Conservation (phyloP, 129 eudicot genomes). For the Ambrosia trifida region DNA sequence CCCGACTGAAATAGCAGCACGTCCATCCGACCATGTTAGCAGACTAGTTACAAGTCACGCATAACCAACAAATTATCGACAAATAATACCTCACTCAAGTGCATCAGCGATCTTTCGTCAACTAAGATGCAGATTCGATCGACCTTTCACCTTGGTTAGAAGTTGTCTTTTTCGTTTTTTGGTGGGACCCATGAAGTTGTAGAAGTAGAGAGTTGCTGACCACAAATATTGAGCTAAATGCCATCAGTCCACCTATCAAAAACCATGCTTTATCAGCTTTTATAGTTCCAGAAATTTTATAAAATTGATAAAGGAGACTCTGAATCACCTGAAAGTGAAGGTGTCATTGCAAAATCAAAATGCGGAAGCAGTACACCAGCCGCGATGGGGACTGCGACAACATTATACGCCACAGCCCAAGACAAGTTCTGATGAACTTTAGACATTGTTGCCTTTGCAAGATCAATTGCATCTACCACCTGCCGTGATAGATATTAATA, state of each 20-base stretch:
- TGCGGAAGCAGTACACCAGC: constrained; percentile 87
- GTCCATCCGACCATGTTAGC: not conserved
- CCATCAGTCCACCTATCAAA: constrained; percentile 87
- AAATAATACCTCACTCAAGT: constrained; percentile 1
- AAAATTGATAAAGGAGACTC: not conserved
- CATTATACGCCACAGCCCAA: constrained; percentile 95
- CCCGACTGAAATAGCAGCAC: not conserved
- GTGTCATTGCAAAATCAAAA: constrained; percentile 96
- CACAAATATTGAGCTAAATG: constrained; percentile 89
- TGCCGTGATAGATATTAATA: constrained; percentile 27
- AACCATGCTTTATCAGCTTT: constrained; percentile 21
- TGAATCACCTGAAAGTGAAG: constrained; percentile 81
- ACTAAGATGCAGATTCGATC: constrained; percentile 22
- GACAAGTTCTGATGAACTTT: constrained; percentile 90
- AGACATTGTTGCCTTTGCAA: constrained; percentile 86
- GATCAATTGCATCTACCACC: constrained; percentile 92
- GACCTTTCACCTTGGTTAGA: constrained; percentile 24
- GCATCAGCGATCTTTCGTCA: not conserved
- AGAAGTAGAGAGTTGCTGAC: constrained; percentile 87
- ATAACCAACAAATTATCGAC: constrained; percentile 14
- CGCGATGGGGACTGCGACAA: constrained; percentile 84
- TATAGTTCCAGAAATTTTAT: not conserved
- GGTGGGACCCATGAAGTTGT: constrained; percentile 66
- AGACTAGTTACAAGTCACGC: not conserved
- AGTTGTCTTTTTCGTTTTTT: constrained; percentile 33